These are phyloP conservation scores for Nemania diffusa DNA, from an alignment of 2,329 filamentous ascomycete genomes.

Conservation along the genomic window DNA sequence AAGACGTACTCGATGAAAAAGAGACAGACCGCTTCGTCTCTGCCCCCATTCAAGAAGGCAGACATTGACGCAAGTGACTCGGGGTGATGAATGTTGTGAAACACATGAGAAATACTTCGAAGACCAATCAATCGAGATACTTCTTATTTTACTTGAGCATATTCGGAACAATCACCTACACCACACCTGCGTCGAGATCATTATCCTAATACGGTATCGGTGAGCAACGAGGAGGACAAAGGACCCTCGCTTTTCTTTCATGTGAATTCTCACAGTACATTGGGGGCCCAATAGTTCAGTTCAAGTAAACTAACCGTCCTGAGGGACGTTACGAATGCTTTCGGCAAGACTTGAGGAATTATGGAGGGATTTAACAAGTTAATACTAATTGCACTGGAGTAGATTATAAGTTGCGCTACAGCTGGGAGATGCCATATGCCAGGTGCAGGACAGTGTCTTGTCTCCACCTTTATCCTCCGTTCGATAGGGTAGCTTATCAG, in stretches of 20 bases:
- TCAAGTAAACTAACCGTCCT: neutral
- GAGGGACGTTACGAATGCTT: neutral
- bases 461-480: neutral
- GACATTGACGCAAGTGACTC: neutral
- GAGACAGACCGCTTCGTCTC: neutral
- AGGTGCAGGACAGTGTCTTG: neutral
- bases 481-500: slow-evolving; percentile 7
- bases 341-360: too few species aligned
- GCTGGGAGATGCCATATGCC: neutral
- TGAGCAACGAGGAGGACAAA: neutral
- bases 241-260: neutral
- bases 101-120: neutral
- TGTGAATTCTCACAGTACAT: neutral
- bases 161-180: neutral
- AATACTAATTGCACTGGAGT: too few species aligned
- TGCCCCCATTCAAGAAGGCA: neutral
- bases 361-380: too few species aligned
- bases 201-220: neutral
- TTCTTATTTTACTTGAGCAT: neutral
- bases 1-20: neutral
- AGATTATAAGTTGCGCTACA: neutral
- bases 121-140: neutral
- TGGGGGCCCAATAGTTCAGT: neutral
- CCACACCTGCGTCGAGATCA: neutral
- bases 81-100: neutral